Evolutionary conservation across 2,329 filamentous ascomycete species (phyloP).

Genomic region (Trichophyton rubrum): DNA sequence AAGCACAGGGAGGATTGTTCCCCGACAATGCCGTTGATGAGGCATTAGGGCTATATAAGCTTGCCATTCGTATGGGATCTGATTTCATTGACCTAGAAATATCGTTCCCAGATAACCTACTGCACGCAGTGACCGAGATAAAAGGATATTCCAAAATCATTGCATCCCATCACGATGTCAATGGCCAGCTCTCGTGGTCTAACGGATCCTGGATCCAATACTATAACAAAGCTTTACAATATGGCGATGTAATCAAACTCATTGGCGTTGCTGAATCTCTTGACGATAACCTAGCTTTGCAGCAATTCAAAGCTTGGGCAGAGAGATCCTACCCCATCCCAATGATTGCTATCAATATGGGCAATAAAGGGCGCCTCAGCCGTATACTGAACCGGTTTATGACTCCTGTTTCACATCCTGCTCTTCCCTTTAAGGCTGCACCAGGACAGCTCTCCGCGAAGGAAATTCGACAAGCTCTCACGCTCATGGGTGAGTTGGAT

Average conservation of each 20-base stretch:
- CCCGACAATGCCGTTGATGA: conserved; percentile 62
- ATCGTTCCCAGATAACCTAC: conserved; percentile 63
- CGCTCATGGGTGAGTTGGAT: conserved; percentile 66
- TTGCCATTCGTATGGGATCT: conserved; percentile 69
- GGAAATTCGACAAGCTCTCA: conserved; percentile 70
- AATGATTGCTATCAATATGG: conserved; percentile 94
- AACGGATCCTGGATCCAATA: conserved; percentile 84
- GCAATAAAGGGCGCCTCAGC: conserved; percentile 70
- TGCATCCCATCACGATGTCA: conserved; percentile 86
- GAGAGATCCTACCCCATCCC: conserved; percentile 61
- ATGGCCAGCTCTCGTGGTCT: conserved; percentile 67
- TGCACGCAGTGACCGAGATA: conserved; percentile 54
- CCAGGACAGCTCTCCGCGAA: conserved; percentile 84
- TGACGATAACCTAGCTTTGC: conserved; percentile 77
- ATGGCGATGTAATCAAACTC: conserved; percentile 89
- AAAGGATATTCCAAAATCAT: conserved; percentile 73
- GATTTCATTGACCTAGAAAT: conserved; percentile 94
- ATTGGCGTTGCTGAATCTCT: conserved; percentile 65
- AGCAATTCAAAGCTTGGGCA: conserved; percentile 68
- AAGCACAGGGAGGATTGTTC: conserved; percentile 76
- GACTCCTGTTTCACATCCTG: conserved; percentile 84
- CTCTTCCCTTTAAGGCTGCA: conserved; percentile 81
- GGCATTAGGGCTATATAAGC: conserved; percentile 60
- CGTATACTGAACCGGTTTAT: conserved; percentile 84
- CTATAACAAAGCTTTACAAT: conserved; percentile 82